Evolutionary conservation across 208 protist species (phyloP), one percentile per base, ranked within the genome.

Genomic region (Phytomonas sp.): DNA sequence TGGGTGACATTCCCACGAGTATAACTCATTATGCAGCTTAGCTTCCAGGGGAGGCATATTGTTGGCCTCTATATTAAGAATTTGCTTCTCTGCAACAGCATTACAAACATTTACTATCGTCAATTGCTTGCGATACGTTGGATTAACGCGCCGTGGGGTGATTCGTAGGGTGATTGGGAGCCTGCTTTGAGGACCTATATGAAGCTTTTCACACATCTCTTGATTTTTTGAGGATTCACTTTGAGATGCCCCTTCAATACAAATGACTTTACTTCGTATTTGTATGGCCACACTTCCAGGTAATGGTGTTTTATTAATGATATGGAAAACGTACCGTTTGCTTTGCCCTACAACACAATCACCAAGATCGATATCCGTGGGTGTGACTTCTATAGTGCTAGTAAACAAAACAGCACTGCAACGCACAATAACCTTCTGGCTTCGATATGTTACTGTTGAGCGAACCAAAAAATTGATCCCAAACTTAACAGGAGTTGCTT

Each of bases 1-100:
- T 51, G 40, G 51, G 51, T 82, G 76, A 46, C 77, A 81, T 30
- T 87, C 82, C 82, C 90, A 95, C 0, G 84, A 80, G 68, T 95
- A 95, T 29, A 95, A 70, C 69, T 88, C 85, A 72, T 95, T 83
- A 62, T 95, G 90, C 43, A 92, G 51, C 62, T 92, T 93, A 13
- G 87, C 80, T 60, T 95, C 90, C 2, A 84, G 68, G 4, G 85
- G 90, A 3, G 87, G 79, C 84, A 93, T 89, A 68, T 95, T 95
- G 79, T 95, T 95, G 11, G 90, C 80, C 67, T 95, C 87, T 37
- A 95, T 92, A 43, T 89, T 95, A 46, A 95, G 76, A 62, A 95
- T 89, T 37, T 90, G 78, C 9, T 77, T 68, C 40, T 95, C 90
- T 34, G 88, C 90, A 20, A 75, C 76, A 11, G 85, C 82, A 67